These are phyloP conservation scores for Bacidia gigantensis DNA, from an alignment of 495 filamentous ascomycete species.

Conservation along the genomic window DNA sequence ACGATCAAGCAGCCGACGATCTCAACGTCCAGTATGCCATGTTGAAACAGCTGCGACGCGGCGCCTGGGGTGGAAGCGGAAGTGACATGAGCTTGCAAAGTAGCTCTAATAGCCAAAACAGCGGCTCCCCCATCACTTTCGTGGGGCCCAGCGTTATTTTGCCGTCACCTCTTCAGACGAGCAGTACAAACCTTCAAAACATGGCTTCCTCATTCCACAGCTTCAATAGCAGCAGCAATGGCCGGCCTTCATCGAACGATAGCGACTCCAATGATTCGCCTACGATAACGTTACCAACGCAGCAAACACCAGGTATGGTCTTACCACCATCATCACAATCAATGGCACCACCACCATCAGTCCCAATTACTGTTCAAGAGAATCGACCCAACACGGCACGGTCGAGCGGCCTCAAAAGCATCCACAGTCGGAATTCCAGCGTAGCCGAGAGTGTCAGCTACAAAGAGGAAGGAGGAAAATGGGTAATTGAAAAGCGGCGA, in stretches of 20 bases:
- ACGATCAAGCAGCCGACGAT: constrained; percentile 44
- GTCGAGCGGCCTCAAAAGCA: constrained; percentile 2
- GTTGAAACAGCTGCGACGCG: constrained; percentile 56
- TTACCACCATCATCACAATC: not conserved
- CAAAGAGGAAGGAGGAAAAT: constrained; percentile 34
- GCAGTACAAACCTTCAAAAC: constrained; percentile 14
- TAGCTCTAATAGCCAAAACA: constrained; percentile 45
- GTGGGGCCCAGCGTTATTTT: constrained; percentile 22
- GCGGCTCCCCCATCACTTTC: constrained; percentile 17
- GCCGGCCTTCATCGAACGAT: constrained; percentile 26
- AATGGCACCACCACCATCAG: not conserved
- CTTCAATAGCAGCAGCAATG: constrained; percentile 15
- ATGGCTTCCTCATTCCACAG: constrained; percentile 14
- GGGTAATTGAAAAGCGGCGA: constrained; percentile 43
- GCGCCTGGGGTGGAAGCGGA: constrained; percentile 71
- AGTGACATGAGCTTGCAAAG: constrained; percentile 60
- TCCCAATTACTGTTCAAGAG: not conserved
- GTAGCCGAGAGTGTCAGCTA: constrained; percentile 47
- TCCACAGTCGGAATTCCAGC: constrained; percentile 24
- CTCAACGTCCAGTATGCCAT: constrained; percentile 60
- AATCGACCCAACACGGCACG: not conserved
- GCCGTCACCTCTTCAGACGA: constrained; percentile 15
- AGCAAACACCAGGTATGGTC: not conserved
- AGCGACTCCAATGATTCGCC: constrained; percentile 22
- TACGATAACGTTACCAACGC: constrained; percentile 15